These are phyloP conservation scores for Epichloe amarillans DNA, from an alignment of 2,329 filamentous ascomycete species.

Conservation along the genomic window DNA sequence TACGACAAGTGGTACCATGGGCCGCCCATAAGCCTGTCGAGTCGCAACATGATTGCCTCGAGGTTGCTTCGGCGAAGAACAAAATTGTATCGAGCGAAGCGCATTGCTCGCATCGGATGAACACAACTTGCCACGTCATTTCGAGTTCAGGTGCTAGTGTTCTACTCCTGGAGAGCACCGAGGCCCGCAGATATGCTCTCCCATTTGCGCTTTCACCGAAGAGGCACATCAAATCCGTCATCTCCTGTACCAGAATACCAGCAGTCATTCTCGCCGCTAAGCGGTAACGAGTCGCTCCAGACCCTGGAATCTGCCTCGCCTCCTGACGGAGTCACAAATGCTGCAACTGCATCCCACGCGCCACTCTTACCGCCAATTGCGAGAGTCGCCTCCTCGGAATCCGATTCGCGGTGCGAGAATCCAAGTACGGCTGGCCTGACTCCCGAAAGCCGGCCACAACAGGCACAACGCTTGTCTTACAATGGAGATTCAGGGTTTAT, in stretches of 20 bases:
- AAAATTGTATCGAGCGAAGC: neutral
- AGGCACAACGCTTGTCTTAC: conserved; percentile 20
- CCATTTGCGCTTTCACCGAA: conserved; percentile 45
- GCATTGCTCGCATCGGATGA: neutral
- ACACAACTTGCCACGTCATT: neutral
- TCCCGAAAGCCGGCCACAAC: conserved; percentile 14
- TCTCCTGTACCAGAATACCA: conserved; percentile 38
- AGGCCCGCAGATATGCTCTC: conserved; percentile 28
- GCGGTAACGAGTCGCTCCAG: conserved; percentile 27
- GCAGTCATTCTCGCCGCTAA: conserved; percentile 23
- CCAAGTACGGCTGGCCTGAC: conserved; percentile 4
- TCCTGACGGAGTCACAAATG: conserved; percentile 22
- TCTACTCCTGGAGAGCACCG: neutral
- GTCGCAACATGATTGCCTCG: conserved; percentile 1
- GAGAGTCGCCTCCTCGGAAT: conserved; percentile 31
- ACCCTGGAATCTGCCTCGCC: conserved; percentile 25
- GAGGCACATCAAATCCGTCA: conserved; percentile 40
- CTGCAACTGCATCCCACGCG: conserved; percentile 24
- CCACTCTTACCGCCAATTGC: conserved; percentile 38
- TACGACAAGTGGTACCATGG: neutral
- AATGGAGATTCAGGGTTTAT: conserved; percentile 34
- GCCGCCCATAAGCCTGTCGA: neutral
- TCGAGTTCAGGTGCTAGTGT: neutral
- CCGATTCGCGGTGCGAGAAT: conserved; percentile 14
- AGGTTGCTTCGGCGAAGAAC: neutral